Conservation (phyloP, 306 rosid genomes). For the Hippophae tibetana region DNA sequence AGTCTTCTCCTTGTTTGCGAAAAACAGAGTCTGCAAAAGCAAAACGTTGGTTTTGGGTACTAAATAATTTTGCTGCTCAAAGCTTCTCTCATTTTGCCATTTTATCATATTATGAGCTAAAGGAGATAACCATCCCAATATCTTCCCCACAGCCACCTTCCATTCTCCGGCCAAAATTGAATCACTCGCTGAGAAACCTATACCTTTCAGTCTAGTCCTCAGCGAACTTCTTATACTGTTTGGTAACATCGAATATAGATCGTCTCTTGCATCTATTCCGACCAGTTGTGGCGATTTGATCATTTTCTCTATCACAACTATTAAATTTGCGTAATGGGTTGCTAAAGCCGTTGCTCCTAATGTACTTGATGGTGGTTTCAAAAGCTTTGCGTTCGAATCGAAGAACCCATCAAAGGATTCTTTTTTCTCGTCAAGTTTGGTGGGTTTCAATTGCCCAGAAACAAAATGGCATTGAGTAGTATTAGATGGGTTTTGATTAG, state of each 20-base stretch:
- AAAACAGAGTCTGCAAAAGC: conserved; percentile 75
- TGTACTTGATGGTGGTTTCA: conserved; percentile 48
- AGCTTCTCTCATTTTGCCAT: conserved; percentile 98
- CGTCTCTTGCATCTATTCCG: conserved; percentile 82
- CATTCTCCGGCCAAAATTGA: conserved; percentile 65
- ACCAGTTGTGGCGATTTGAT: conserved; percentile 79
- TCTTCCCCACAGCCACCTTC: conserved; percentile 77
- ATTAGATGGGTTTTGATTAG: conserved; percentile 40
- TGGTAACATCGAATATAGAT: conserved; percentile 74
- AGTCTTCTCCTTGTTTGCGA: conserved; percentile 76
- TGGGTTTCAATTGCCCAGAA: conserved; percentile 39
- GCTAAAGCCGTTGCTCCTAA: conserved; percentile 70
- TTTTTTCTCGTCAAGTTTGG: conserved; percentile 5
- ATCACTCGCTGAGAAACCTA: conserved; percentile 75
- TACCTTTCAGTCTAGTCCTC: conserved; percentile 59
- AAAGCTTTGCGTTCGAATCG: conserved; percentile 44
- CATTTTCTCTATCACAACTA: conserved; percentile 87
- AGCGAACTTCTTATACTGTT: conserved; percentile 42
- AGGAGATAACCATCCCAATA: conserved; percentile 74
- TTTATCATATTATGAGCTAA: conserved; percentile 90
- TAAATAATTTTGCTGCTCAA: conserved; percentile 58
- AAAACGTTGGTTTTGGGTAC: conserved; percentile 65
- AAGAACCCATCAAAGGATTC: conserved; percentile 33
- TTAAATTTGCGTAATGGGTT: conserved; percentile 72
- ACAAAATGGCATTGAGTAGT: conserved; percentile 13